phyloP scores from a whole-genome alignment of 2,329 filamentous ascomycete species.

The Zelopaecilomyces penicillatus region DNA sequence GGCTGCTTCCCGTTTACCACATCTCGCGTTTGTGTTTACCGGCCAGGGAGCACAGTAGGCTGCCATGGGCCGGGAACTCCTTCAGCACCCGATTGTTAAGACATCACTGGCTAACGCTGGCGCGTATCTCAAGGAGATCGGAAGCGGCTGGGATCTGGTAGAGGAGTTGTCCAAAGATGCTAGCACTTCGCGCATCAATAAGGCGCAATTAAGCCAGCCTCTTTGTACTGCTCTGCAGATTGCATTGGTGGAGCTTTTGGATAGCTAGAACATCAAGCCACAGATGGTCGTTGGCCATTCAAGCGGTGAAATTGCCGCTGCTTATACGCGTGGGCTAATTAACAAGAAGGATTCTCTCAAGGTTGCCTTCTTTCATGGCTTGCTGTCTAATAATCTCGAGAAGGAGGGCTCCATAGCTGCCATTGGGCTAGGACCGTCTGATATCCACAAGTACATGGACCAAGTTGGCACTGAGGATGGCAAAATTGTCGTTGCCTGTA shows the following conservation, averaged over 20 bases:
- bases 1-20: too few relatives aligned
- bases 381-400: slow-evolving; percentile 1
- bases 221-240: slow-evolving; percentile 35
- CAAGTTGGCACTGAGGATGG: slow-evolving; percentile 2
- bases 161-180: slow-evolving; percentile 6
- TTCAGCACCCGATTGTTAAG: slow-evolving; percentile 4
- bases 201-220: slow-evolving; percentile 6
- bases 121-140: slow-evolving; percentile 4
- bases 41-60: slow-evolving; percentile 9
- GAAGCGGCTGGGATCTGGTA: slow-evolving; percentile 4
- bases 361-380: slow-evolving; percentile 9
- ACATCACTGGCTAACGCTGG: slow-evolving; percentile 2
- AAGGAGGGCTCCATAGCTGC: slow-evolving; percentile 5
- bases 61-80: slow-evolving; percentile 3
- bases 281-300: slow-evolving; percentile 28
- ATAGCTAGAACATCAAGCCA: slow-evolving; percentile 20
- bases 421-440: slow-evolving; percentile 5
- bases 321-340: slow-evolving; percentile 19
- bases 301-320: slow-evolving; percentile 32
- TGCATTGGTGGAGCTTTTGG: slow-evolving; percentile 28
- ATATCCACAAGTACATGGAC: slow-evolving; percentile 4
- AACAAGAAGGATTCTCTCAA: slow-evolving; percentile 18
- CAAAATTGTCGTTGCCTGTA: slow-evolving; percentile 8
- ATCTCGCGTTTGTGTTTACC: slow-evolving; percentile 6
- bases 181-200: slow-evolving; percentile 6